Conservation (phyloP, 2,329 filamentous ascomycete species). For the Arthrobotrys musiformis region DNA sequence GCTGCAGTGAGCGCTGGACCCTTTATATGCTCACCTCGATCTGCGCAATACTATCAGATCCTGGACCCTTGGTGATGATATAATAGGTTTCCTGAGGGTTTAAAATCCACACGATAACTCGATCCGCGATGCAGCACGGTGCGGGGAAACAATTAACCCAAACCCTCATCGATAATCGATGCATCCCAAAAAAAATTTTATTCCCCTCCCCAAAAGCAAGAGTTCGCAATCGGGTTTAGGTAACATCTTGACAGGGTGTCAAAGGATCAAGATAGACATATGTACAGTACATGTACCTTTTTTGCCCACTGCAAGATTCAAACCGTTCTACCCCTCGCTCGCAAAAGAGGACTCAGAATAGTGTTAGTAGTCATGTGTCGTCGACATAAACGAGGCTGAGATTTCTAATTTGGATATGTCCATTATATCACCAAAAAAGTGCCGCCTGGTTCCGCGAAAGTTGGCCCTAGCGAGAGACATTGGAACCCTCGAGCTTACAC, state of each 20-base stretch:
- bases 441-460: constrained; percentile 41
- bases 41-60: background rate
- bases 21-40: background rate
- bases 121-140: constrained; percentile 13
- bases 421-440: constrained; percentile 6
- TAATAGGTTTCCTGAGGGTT: no score
- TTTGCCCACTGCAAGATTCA: no score
- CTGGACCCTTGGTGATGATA: background rate
- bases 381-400: constrained; percentile 38
- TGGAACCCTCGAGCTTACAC: background rate
- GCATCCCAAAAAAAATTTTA: no score
- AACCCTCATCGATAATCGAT: constrained; percentile 14
- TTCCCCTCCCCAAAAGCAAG: no score
- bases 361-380: constrained; percentile 33
- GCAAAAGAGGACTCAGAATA: constrained; percentile 32
- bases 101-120: no score
- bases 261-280: constrained; percentile 11
- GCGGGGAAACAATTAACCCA: background rate
- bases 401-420: constrained; percentile 41
- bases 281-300: background rate
- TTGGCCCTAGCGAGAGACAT: constrained; percentile 46
- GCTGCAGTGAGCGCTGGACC: constrained; percentile 2
- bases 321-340: constrained; percentile 13
- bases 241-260: constrained; percentile 51
- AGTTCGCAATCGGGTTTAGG: constrained; percentile 52